Conservation (phyloP, 495 filamentous ascomycete species). For the Annulohypoxylon stygium region DNA sequence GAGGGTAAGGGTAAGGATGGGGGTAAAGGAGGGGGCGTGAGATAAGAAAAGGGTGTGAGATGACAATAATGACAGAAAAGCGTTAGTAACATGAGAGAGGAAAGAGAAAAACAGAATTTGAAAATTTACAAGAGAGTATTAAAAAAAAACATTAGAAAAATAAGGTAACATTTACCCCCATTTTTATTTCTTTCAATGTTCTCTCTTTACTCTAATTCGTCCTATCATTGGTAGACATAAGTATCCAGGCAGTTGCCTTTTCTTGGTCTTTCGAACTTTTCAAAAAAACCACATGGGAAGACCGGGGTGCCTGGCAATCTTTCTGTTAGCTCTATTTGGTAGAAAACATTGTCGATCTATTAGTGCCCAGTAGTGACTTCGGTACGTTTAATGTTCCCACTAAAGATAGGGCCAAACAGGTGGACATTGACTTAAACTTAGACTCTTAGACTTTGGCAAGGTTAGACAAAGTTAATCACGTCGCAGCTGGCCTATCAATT, state of each 20-base stretch:
- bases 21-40: conserved; percentile 8
- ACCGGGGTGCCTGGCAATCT: conserved; percentile 9
- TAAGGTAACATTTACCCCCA: conserved; percentile 30
- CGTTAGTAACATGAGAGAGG: conserved; percentile 8
- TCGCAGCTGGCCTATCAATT: background rate
- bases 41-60: conserved; percentile 8
- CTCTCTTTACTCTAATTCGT: conserved; percentile 7
- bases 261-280: conserved; percentile 6
- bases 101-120: conserved; percentile 1
- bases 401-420: conserved; percentile 5
- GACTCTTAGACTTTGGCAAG: background rate
- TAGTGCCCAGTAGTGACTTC: background rate
- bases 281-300: conserved; percentile 14
- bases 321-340: conserved; percentile 20
- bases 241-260: background rate
- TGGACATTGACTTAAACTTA: conserved; percentile 3
- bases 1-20: background rate
- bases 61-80: background rate
- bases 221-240: background rate
- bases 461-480: background rate
- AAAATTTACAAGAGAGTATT: background rate
- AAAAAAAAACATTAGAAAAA: conserved; percentile 2
- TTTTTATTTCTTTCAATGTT: conserved; percentile 12
- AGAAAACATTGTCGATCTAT: conserved; percentile 18
- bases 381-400: background rate